Evolutionary conservation across 177 flowering plant species (phyloP), one percentile per base, ranked within the genome.

Genomic region (Vitis hybrid): DNA sequence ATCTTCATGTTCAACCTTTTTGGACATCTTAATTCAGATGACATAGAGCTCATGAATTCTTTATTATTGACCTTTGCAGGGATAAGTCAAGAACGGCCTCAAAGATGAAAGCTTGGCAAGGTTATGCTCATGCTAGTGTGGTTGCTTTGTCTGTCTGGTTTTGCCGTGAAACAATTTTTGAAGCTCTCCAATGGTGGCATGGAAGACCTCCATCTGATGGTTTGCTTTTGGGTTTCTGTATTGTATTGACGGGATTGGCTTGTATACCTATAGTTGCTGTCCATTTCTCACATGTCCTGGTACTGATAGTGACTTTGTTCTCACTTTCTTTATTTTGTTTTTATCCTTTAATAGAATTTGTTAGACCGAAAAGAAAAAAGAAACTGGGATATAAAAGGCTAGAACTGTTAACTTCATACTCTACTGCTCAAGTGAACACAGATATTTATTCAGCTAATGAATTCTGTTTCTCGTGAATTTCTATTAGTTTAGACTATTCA

Each of bases 171-270:
- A 84, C 99, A 22, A 87, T 96, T 69, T 94, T 94, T 82, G 99
- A 96, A 81, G 97, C 93, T 72, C 89, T 96, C 44, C 97, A 92
- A 65, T 94, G 98, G 98, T 94, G 97, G 98, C 68, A 86, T 78
- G 99, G 99, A 38, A 91, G 92, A 78, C 74, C 95, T 69, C 98
- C 99, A 64, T 88, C 99, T 72, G 92, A 94, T 82, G 91, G 97
- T 68, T 80, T 94, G 64, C 91, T 96, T 72, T 69, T 96, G 78
- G 99, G 99, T 61, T 89, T 77, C 75, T 92, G 88, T 71, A 85
- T 92, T 68, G 77, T 91, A 65, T 81, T 91, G 81, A 86, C 81
- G 0, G 99, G 97, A 66, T 73, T 91, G 82, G 97, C 95, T 76
- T 94, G 97, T 79, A 79, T 94, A 56, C 99, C 98, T 2, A 94